A percentile compares a stretch with the other conserved stretches of the same genome.
phyloP scores from a whole-genome alignment of 495 filamentous ascomycete genomes.

The Penicillium malachiteum region DNA sequence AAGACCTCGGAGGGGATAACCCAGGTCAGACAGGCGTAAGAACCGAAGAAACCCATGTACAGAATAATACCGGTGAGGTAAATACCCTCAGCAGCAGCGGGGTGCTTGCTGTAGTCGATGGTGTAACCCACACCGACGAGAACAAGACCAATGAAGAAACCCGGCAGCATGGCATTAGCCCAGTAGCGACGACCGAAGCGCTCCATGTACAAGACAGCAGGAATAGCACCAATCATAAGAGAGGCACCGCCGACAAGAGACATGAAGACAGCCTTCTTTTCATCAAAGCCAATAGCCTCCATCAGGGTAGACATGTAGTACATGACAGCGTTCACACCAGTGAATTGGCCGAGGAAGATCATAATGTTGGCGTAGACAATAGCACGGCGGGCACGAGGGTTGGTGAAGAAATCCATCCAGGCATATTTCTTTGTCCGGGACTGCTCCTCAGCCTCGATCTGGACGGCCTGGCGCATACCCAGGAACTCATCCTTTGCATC shows the following conservation, averaged over 20 bases:
- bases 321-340: constrained; percentile 61
- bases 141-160: constrained; percentile 59
- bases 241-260: constrained; percentile 61
- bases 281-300: constrained; percentile 55
- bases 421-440: constrained; percentile 41
- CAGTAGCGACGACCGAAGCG: constrained; percentile 58
- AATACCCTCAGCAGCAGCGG: constrained; percentile 42
- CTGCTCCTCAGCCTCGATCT: constrained; percentile 44
- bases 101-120: constrained; percentile 37
- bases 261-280: constrained; percentile 56
- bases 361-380: constrained; percentile 62
- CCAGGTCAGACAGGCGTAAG: constrained; percentile 63
- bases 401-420: constrained; percentile 64
- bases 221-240: constrained; percentile 55
- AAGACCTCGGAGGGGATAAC: constrained; percentile 60
- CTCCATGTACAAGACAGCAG: constrained; percentile 61
- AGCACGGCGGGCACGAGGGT: constrained; percentile 56
- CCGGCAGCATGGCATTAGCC: constrained; percentile 60
- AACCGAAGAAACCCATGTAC: constrained; percentile 63
- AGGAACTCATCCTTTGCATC: constrained; percentile 60
- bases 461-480: constrained; percentile 57
- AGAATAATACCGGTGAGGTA: constrained; percentile 59
- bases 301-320: constrained; percentile 63
- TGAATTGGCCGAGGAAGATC: constrained; percentile 62
- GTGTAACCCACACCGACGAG: constrained; percentile 56